Evolutionary conservation across 352 stramenopile genomes (phyloP), one percentile per base, ranked within the genome.

Genomic region (Phytophthora niederhauseri): DNA sequence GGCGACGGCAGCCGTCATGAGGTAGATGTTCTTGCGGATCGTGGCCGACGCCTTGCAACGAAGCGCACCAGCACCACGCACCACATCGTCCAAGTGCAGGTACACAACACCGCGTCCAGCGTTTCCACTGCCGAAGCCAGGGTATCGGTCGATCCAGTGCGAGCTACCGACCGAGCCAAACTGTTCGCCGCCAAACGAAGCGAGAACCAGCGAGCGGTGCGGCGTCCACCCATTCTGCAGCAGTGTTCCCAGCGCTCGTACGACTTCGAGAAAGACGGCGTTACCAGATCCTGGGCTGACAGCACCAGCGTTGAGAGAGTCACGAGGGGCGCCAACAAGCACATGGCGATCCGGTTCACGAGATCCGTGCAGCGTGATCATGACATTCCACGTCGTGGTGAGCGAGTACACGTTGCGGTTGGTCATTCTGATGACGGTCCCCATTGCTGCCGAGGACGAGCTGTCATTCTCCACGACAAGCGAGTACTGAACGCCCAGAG

Each of bases 91-190:
- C 24, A 95, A 53, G 64, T 93, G 87, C 28, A 95, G 34, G 45
- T 93, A 94, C 49, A 91, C 80, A 48, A 95, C 77, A 4, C 82
- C 87, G 31, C 82, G 85, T 14, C 82, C 81, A 4, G 73, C 72
- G 34, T 90, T 73, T 55, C 89, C 81, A 45, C 81, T 84, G 4
- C 57, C 66, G 20, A 66, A 62, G 36, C 58, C 54, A n/a, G 82
- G 81, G 62, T 93, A 85, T 17, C 82, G 81, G 30, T 95, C 87
- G 51, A 95, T 94, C 88, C 88, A 94, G 64, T 92, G 82, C 2
- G 88, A 93, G 48, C 82, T 93, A 20, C 88, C 88, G 9, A 94
- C 85, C 0, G 86, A 83, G 15, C 88, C 88, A 58, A 90, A 94
- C 65, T 94, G 84, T 56, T 94, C 85, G 22, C 83, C 88, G 36